phyloP scores from a whole-genome alignment of 768 basidiomycete species.

The Lentinula detonsa region DNA sequence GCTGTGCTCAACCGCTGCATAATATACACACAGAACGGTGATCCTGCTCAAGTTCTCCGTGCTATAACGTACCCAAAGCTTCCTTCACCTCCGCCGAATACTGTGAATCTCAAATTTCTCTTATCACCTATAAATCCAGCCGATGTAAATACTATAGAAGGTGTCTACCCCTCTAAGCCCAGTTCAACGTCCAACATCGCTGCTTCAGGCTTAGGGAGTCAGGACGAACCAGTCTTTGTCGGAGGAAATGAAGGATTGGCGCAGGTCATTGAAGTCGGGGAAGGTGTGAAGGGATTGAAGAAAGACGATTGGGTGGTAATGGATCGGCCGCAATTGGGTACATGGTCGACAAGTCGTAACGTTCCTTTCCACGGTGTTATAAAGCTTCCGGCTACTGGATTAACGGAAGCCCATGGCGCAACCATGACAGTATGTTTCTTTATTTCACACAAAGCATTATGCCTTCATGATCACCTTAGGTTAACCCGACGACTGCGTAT shows the following conservation, averaged over 20 bases:
- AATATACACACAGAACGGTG: conserved; percentile 55
- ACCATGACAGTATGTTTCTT: conserved; percentile 56
- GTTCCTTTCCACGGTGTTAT: conserved; percentile 52
- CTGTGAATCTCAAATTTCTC: conserved; percentile 60
- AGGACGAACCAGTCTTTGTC: conserved; percentile 40
- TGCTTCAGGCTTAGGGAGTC: conserved; percentile 23
- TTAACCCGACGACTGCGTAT: conserved; percentile 81
- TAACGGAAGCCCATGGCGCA: conserved; percentile 65
- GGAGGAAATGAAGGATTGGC: conserved; percentile 79
- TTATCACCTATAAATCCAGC: conserved; percentile 78
- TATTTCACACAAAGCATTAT: background rate
- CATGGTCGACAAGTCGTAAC: conserved; percentile 60
- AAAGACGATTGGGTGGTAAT: conserved; percentile 73
- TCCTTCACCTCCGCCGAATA: conserved; percentile 45
- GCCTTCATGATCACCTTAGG: conserved; percentile 26
- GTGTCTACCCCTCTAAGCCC: conserved; percentile 73
- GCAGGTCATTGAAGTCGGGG: conserved; percentile 55
- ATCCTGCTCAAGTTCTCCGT: conserved; percentile 54
- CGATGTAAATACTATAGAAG: conserved; percentile 76
- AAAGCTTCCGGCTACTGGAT: conserved; percentile 42
- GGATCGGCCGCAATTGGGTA: conserved; percentile 63
- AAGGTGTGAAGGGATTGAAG: conserved; percentile 39
- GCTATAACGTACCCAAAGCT: conserved; percentile 46
- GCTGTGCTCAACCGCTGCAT: conserved; percentile 49
- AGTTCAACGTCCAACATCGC: conserved; percentile 27